Percentiles rank a stretch among this genome's conserved stretches.
Conservation (phyloP, 1,284 basidiomycete species). For the Anthracocystis setariae region DNA sequence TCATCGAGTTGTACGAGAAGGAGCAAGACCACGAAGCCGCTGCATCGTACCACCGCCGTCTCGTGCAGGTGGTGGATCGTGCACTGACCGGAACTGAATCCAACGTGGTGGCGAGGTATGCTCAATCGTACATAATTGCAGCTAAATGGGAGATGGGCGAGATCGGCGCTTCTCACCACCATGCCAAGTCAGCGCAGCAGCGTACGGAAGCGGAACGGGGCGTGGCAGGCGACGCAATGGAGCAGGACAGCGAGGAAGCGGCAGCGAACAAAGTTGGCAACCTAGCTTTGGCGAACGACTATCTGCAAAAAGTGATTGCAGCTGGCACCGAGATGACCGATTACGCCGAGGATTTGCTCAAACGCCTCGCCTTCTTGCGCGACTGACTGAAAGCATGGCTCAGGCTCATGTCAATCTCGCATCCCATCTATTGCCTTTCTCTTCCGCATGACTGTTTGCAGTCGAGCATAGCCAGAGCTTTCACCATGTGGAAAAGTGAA, state of each 20-base stretch:
- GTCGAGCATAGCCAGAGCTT: not conserved
- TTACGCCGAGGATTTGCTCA: slow-evolving; percentile 62
- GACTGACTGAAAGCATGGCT: slow-evolving; percentile 13
- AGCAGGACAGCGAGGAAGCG: slow-evolving; percentile 19
- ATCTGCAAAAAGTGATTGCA: slow-evolving; percentile 63
- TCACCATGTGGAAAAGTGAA: not conserved
- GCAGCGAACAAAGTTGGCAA: slow-evolving; percentile 42
- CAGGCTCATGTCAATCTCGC: not conserved
- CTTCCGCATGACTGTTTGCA: not conserved
- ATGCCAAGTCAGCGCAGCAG: slow-evolving; percentile 19
- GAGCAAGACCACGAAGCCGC: slow-evolving; percentile 49
- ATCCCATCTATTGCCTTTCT: too few relatives aligned
- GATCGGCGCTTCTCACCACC: slow-evolving; percentile 27
- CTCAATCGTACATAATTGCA: slow-evolving; percentile 59
- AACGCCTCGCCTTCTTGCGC: slow-evolving; percentile 53
- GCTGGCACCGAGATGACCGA: slow-evolving; percentile 62
- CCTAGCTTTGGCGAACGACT: slow-evolving; percentile 59
- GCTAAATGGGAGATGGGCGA: slow-evolving; percentile 66
- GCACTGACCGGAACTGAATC: slow-evolving; percentile 46
- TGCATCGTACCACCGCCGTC: slow-evolving; percentile 61
- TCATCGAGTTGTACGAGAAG: slow-evolving; percentile 63
- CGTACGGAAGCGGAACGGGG: slow-evolving; percentile 10
- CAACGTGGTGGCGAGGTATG: slow-evolving; percentile 54
- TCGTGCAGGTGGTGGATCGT: slow-evolving; percentile 61
- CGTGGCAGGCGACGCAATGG: slow-evolving; percentile 19